A percentile compares a stretch with the other conserved stretches of the same genome.
phyloP scores from a whole-genome alignment of 768 basidiomycete genomes.

The Candolleomyces eurysporus region DNA sequence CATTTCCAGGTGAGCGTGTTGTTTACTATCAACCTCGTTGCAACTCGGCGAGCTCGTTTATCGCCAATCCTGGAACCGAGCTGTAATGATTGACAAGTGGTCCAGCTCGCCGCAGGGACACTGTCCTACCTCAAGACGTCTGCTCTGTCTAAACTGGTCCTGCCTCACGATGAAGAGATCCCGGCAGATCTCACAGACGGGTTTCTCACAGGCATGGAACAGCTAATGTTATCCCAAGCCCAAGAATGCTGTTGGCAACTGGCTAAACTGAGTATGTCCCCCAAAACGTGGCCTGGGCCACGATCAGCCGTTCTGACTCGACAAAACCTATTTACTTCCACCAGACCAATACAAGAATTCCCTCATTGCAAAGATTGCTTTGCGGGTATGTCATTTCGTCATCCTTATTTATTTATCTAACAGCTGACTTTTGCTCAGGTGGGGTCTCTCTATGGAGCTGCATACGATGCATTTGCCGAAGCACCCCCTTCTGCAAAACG shows the following conservation, averaged over 20 bases:
- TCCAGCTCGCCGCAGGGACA: conserved; percentile 67
- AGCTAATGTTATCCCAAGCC: conserved; percentile 87
- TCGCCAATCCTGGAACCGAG: not conserved
- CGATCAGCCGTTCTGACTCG: not conserved
- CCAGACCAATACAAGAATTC: conserved; percentile 74
- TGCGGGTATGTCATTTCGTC: conserved; percentile 44
- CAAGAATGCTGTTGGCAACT: conserved; percentile 98
- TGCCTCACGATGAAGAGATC: conserved; percentile 48
- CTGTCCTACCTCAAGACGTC: conserved; percentile 58
- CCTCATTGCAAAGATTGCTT: conserved; percentile 79
- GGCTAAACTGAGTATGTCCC: conserved; percentile 54
- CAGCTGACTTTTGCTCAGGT: not conserved
- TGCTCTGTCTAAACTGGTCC: conserved; percentile 50
- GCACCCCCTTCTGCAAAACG: conserved; percentile 43
- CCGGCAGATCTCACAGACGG: conserved; percentile 65
- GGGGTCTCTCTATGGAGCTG: not conserved
- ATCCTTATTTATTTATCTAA: not conserved
- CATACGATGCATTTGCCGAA: conserved; percentile 32
- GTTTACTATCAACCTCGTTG: not conserved
- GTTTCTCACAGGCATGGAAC: conserved; percentile 63
- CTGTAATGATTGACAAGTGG: conserved; percentile 2
- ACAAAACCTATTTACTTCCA: conserved; percentile 13
- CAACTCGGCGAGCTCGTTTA: not conserved
- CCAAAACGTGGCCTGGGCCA: conserved; percentile 1
- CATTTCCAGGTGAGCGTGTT: conserved; percentile 70